These are phyloP conservation scores for Fraxinus ornus DNA, from an alignment of 305 asterid genomes.

Conservation along the genomic window DNA sequence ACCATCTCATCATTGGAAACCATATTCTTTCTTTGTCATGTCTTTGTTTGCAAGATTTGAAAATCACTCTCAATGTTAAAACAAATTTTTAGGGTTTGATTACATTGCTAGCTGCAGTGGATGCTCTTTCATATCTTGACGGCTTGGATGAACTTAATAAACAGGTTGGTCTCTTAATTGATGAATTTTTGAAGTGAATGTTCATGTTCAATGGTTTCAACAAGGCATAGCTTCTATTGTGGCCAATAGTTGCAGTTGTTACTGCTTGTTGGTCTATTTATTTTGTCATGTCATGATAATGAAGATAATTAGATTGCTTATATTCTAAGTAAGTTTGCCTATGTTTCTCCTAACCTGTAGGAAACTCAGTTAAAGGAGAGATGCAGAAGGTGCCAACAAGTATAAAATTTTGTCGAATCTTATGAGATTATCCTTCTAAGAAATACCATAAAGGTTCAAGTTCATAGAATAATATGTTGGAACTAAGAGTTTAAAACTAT, in stretches of 20 bases:
- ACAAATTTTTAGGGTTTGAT: conserved; percentile 66
- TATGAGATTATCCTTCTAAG: not conserved
- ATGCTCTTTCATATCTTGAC: conserved; percentile 71
- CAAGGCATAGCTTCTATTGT: not conserved
- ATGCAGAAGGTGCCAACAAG: not conserved
- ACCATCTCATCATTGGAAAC: conserved; percentile 8
- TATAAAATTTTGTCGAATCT: not conserved
- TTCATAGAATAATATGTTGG: not conserved
- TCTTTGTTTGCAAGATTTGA: not conserved
- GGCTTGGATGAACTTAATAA: conserved; percentile 62
- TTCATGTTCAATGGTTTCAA: not conserved
- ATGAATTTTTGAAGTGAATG: not conserved
- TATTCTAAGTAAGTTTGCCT: not conserved
- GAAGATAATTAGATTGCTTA: not conserved
- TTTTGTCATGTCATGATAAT: not conserved
- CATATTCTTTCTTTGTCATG: not conserved
- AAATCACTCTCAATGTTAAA: conserved; percentile 13
- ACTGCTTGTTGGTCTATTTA: conserved; percentile 14
- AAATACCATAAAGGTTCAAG: not conserved
- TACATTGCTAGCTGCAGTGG: conserved; percentile 91
- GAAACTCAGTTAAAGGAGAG: not conserved
- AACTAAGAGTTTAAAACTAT: not conserved
- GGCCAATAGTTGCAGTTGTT: not conserved
- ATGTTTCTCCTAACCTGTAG: not conserved
- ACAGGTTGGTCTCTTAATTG: conserved; percentile 54